Base-by-base conservation (phyloP, 2,329 filamentous ascomycete species). In the Aspergillus pseudotamarii region DNA sequence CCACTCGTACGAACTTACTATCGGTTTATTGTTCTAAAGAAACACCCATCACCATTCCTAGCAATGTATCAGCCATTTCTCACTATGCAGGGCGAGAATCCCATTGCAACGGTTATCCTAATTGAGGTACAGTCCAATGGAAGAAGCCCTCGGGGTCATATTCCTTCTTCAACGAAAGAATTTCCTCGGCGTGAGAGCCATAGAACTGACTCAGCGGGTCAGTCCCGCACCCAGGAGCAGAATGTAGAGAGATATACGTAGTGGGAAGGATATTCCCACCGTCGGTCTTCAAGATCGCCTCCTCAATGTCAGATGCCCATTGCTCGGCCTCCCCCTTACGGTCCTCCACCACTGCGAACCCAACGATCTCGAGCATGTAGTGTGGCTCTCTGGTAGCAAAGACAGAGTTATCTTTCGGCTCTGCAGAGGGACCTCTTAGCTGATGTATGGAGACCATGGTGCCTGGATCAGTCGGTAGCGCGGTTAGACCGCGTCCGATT, bases 381-480 rank as follows among this genome's bases (percentile, higher is more conserved):
- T 72, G 70, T 6, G 67, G 67, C 30, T 71, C 61, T 3, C 68
- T 57, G 1, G 66, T 28, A 3, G 8, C 57, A 59, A 71, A 72
- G 0, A 72, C 66, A 2, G 61, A 59, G 5, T 62, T 30, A 5
- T 6, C 19, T 9, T 41, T 62, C 14, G 43, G 51, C 50, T 12
- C 12, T 1, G 64, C 63, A 1, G 69, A 70, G 6, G 57, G 48
- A 0, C 64, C 68, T 1, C 70, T 60, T 6, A 71, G 45, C 51
- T 71, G 53, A 55, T 72, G 70, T 0, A 72, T 54, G 2, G 62
- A 61, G 2, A 68, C 28, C 61, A 72, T 66, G 3, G 61, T 46
- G 11, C 48, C 60, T 2, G 54, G 61, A 55, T 67, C 64, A 1
- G 55, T 14, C 3, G 61, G 58, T 53, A 68, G 63, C 6, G 6